These are phyloP conservation scores for Neckera pumila DNA, from an alignment of 225 moss, liverwort and hornwort genomes.

Conservation along the genomic window DNA sequence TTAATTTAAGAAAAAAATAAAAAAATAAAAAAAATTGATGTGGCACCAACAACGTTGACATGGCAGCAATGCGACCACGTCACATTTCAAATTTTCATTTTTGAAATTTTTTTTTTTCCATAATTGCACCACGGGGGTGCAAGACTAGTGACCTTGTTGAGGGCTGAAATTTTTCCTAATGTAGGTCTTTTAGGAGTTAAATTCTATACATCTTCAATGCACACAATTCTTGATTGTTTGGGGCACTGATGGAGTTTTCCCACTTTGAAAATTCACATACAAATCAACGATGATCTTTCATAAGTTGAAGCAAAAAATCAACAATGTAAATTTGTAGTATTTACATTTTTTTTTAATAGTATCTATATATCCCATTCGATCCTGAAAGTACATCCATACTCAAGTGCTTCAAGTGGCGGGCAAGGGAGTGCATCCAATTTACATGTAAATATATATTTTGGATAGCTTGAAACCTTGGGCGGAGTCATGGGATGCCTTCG, in stretches of 20 bases:
- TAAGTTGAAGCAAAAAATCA: background rate
- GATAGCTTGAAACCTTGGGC: background rate
- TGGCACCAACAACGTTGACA: no score
- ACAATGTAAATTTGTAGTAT: background rate
- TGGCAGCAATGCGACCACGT: no score
- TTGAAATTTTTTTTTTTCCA: no score
- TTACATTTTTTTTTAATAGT: no score
- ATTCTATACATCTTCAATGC: background rate
- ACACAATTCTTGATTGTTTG: fast-evolving
- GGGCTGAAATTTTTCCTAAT: no score
- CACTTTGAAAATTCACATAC: background rate
- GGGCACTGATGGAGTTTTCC: fast-evolving
- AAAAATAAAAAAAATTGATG: no score
- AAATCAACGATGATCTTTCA: background rate
- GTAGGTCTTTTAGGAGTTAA: background rate
- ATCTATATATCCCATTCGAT: background rate
- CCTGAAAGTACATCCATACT: no score
- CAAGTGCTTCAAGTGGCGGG: background rate
- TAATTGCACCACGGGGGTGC: no score
- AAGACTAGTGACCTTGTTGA: no score
- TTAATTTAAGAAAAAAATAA: no score
- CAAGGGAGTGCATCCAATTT: background rate
- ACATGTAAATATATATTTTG: background rate
- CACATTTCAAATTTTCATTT: no score
- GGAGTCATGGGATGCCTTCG: background rate